Evolutionary conservation across 305 asterid genomes (phyloP), one percentile per base, ranked within the genome.

Genomic region (Fraxinus xanthoxyloides): DNA sequence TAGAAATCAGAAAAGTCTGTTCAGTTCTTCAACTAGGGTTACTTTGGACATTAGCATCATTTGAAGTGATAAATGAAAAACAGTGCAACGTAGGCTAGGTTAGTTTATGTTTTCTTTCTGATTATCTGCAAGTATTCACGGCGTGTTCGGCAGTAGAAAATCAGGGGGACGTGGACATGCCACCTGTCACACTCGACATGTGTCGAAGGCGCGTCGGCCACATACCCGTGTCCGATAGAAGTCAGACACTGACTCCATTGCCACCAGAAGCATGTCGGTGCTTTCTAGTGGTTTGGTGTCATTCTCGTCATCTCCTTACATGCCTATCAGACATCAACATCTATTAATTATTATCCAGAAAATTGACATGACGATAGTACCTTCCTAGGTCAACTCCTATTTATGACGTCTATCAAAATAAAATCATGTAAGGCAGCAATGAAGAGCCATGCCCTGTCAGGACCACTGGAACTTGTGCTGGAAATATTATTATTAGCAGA

Each of bases 361-460:
- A 15, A 51, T 32, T 19, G 15, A 61, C 70, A 5, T 5, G 24
- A 17, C 1, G 9, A 54, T 54, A 54, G 63, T 54, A 54, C 24
- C 63, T 54, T n/a, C 63, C 70, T 61, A 61, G 67, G 67, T n/a
- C 67, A 56, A 56, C 67, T 56, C 67, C 67, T 56, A 56, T 56
- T 56, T 56, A 56, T 10, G 7, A 56, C 19, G 24, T 2, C 67
- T 56, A 19, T 19, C 2, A 56, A 2, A 56, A 5, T 56, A 19
- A 6, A 56, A 19, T 56, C 59, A 1, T 48, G 35, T 31, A 7
- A 48, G 46, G 72, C 34, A 73, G 76, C 34, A 72, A 3, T 15
- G 30, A 77, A 31, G 46, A 77, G 46, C n/a, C 48, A 76, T 75
- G 35, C 7, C 19, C 46, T 38, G 30, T 38, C 82, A 28, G 30